A percentile compares a stretch with the other conserved stretches of the same genome.
Conservation (phyloP, 176 grass and related monocot species). For the Lolium perenne region DNA sequence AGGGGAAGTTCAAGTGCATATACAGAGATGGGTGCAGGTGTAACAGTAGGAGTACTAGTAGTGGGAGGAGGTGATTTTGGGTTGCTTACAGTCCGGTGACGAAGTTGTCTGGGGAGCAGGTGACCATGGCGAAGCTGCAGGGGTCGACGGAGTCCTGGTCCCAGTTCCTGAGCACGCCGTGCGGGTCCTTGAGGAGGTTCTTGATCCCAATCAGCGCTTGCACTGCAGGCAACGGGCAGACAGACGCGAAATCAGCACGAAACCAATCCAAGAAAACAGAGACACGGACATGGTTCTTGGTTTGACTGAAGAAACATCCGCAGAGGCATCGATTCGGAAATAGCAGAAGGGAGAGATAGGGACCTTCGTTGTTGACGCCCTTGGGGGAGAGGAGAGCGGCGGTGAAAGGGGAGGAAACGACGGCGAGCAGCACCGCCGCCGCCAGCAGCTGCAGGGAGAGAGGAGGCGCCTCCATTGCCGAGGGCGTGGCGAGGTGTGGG, state of each 20-base stretch:
- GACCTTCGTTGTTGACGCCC: conserved; percentile 95
- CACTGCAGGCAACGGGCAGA: conserved; percentile 44
- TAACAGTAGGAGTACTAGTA: background rate
- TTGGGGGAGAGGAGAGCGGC: conserved; percentile 74
- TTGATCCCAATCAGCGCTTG: conserved; percentile 88
- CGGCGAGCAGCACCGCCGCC: background rate
- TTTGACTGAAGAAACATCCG: no score
- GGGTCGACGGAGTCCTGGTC: conserved; percentile 88
- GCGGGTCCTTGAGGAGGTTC: conserved; percentile 77
- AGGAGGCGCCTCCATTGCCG: conserved; percentile 46
- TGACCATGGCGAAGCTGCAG: conserved; percentile 83
- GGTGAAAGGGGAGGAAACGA: conserved; percentile 38
- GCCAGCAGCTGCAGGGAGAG: background rate
- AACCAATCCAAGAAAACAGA: conserved; percentile 9
- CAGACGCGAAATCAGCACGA: background rate
- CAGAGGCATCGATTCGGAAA: no score
- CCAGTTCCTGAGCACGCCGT: conserved; percentile 80
- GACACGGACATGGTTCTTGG: no score
- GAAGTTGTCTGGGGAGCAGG: conserved; percentile 61
- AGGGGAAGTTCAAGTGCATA: no score
- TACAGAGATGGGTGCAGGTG: no score
- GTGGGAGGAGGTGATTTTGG: background rate
- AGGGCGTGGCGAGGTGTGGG: background rate
- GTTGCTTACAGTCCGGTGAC: conserved; percentile 71
- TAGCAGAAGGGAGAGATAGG: background rate